These are phyloP conservation scores for Rhodotorula sp. DNA, from an alignment of 1,284 basidiomycete species.

Conservation along the genomic window DNA sequence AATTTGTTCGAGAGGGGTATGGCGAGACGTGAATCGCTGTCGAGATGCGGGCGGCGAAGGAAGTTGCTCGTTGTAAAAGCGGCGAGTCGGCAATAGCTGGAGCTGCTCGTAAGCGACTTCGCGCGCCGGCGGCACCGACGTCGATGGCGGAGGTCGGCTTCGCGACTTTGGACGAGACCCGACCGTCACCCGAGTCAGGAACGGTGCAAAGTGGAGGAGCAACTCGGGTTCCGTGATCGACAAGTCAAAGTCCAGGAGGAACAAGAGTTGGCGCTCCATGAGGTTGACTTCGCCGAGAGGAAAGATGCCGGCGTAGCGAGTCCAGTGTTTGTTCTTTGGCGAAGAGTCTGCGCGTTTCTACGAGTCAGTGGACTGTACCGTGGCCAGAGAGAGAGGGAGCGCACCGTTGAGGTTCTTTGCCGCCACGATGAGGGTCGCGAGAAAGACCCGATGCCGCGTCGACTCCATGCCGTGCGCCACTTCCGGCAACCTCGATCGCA, in stretches of 20 bases:
- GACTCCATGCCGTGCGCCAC: constrained; percentile 80
- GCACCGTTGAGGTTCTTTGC: constrained; percentile 98
- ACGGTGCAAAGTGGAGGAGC: constrained; percentile 33
- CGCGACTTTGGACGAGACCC: constrained; percentile 8
- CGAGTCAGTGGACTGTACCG: not conserved
- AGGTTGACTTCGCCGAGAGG: constrained; percentile 68
- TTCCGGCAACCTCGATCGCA: constrained; percentile 73
- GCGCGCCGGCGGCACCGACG: not conserved
- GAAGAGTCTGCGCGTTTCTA: constrained; percentile 43
- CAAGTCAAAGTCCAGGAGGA: constrained; percentile 82
- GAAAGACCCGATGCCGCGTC: constrained; percentile 88
- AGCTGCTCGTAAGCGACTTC: not conserved
- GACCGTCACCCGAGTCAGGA: constrained; percentile 28
- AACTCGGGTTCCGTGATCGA: constrained; percentile 73
- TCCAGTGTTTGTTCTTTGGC: constrained; percentile 89
- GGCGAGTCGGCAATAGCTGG: not conserved
- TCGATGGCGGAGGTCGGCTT: constrained; percentile 6
- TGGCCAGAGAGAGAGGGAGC: constrained; percentile 41
- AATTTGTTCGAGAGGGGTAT: constrained; percentile 55
- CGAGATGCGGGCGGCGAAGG: constrained; percentile 13
- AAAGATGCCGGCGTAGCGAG: constrained; percentile 66
- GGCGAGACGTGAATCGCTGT: constrained; percentile 8
- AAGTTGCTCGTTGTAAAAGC: constrained; percentile 5
- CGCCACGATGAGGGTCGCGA: constrained; percentile 90
- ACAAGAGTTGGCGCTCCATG: constrained; percentile 93